Evolutionary conservation across 768 basidiomycete species (phyloP).

Genomic region (Leccinellum rugosiceps): DNA sequence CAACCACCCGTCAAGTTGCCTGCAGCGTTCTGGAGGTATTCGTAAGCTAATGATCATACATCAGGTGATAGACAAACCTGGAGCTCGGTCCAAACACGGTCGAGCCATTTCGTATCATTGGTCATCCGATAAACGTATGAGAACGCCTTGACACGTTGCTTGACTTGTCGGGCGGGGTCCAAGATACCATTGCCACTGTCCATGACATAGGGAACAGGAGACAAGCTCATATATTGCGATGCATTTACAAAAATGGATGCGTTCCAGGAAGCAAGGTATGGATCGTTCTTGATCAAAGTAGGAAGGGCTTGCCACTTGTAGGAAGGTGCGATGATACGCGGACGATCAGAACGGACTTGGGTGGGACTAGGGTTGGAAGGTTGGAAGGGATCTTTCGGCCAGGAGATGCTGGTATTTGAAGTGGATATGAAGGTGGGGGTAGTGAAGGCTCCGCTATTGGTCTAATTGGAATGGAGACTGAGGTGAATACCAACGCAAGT

Average conservation of each 20-base stretch:
- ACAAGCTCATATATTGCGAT: conserved; percentile 57
- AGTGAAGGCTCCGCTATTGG: conserved; percentile 69
- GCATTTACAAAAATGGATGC: conserved; percentile 88
- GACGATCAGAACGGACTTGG: conserved; percentile 70
- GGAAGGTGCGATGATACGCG: conserved; percentile 84
- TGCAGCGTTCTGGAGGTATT: conserved; percentile 53
- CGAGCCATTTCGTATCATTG: conserved; percentile 88
- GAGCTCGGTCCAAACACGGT: conserved; percentile 81
- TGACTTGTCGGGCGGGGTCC: conserved; percentile 85
- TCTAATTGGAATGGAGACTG: conserved; percentile 40
- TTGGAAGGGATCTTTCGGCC: conserved; percentile 79
- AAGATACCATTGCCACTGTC: conserved; percentile 91
- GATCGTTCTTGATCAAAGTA: conserved; percentile 70
- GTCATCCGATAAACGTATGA: conserved; percentile 89
- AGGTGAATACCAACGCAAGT: neutral
- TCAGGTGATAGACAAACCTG: conserved; percentile 48
- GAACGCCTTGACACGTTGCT: conserved; percentile 89
- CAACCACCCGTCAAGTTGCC: conserved; percentile 65
- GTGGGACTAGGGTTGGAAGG: conserved; percentile 63
- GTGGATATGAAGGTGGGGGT: conserved; percentile 67
- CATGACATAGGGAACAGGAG: conserved; percentile 65
- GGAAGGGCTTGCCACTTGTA: conserved; percentile 91
- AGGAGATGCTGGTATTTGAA: conserved; percentile 49
- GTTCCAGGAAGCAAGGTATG: conserved; percentile 89
- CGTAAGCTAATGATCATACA: neutral